Evolutionary conservation across 2,329 filamentous ascomycete genomes (phyloP).

Genomic region (Cyphellophora attinorum): DNA sequence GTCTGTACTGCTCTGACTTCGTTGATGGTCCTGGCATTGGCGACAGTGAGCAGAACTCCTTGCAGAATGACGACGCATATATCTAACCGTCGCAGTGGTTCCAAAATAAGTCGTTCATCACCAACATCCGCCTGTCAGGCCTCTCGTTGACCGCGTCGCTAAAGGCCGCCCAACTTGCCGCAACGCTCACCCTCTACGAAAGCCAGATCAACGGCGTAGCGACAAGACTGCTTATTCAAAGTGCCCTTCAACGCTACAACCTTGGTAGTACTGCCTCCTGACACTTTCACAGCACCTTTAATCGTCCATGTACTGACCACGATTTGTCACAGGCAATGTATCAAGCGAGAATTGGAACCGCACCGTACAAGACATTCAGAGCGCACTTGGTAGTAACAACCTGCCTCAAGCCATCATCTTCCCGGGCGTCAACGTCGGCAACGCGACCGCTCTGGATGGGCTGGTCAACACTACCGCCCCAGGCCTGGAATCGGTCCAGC

Average conservation of each 20-base stretch:
- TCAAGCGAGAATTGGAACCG: constrained; percentile 50
- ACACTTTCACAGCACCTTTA: constrained; percentile 33
- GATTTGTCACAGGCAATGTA: constrained; percentile 36
- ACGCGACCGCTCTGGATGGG: constrained; percentile 29
- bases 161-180: constrained; percentile 72
- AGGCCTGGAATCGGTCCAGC: constrained; percentile 36
- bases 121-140: constrained; percentile 47
- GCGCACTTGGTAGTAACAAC: constrained; percentile 54
- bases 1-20: constrained; percentile 64
- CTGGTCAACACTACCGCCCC: constrained; percentile 57
- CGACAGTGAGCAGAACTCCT: constrained; percentile 39
- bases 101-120: constrained; percentile 53
- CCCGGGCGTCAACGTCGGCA: constrained; percentile 55
- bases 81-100: constrained; percentile 36
- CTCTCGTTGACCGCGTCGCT: constrained; percentile 73
- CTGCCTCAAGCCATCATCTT: constrained; percentile 67
- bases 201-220: constrained; percentile 63
- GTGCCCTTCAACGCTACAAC: constrained; percentile 42
- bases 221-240: constrained; percentile 49
- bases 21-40: constrained; percentile 69
- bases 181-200: constrained; percentile 70
- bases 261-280: constrained; percentile 15
- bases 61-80: background rate
- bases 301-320: background rate
- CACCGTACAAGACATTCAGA: constrained; percentile 57